Conservation (phyloP, 2,329 filamentous ascomycete genomes). For the Xylaria multiplex region DNA sequence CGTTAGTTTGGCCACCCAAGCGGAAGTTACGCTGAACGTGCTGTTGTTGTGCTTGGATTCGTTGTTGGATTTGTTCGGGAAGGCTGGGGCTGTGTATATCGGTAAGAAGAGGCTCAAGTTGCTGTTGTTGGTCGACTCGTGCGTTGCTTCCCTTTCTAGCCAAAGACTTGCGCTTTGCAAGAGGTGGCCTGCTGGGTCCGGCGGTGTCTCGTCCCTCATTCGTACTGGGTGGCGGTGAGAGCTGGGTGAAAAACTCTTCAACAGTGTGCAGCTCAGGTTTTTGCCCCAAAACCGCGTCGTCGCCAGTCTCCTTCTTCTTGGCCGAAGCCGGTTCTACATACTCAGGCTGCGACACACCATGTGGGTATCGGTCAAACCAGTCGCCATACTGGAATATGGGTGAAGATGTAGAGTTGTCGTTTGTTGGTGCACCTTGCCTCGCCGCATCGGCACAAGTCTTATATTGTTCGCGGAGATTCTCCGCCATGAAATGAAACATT, state of each 20-base stretch:
- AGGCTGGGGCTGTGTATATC: conserved; percentile 46
- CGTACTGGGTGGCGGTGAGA: conserved; percentile 71
- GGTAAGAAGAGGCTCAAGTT: conserved; percentile 54
- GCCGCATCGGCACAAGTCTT: conserved; percentile 84
- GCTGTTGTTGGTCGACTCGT: conserved; percentile 50
- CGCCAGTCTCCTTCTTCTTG: conserved; percentile 78
- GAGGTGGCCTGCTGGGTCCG: conserved; percentile 40
- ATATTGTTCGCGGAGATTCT: conserved; percentile 91
- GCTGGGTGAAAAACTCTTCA: conserved; percentile 89
- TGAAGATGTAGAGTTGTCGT: conserved; percentile 60
- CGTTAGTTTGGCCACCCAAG: conserved; percentile 55
- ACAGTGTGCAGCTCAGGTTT: conserved; percentile 92
- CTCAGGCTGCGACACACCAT: conserved; percentile 86
- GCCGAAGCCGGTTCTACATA: conserved; percentile 78
- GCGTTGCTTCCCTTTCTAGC: conserved; percentile 52
- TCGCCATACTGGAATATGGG: conserved; percentile 94
- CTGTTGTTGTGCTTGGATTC: conserved; percentile 51
- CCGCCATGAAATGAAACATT: conserved; percentile 97
- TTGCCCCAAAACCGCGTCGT: conserved; percentile 89
- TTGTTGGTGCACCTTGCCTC: conserved; percentile 68
- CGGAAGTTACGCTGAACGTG: conserved; percentile 58
- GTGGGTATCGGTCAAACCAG: conserved; percentile 95
- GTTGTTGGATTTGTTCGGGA: conserved; percentile 51
- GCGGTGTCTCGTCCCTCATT: conserved; percentile 55
- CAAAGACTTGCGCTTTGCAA: conserved; percentile 53